A percentile compares a stretch with the other conserved stretches of the same genome.
These are phyloP conservation scores for Pseudopithomyces chartarum DNA, from an alignment of 2,329 filamentous ascomycete species.

Conservation along the genomic window DNA sequence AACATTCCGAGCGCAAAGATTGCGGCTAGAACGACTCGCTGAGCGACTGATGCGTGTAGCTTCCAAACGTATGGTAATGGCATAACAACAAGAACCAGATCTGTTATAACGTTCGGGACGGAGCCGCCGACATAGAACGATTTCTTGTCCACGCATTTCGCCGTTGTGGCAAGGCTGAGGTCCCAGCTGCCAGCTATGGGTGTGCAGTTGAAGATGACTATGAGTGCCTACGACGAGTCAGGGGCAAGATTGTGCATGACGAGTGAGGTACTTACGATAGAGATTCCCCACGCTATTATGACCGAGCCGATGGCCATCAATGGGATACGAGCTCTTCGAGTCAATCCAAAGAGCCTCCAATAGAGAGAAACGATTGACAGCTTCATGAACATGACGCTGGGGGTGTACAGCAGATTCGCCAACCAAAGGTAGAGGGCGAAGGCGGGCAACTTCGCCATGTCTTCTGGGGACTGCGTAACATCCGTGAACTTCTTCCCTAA, in stretches of 20 bases:
- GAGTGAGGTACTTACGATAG: slow-evolving; percentile 11
- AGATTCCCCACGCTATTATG: slow-evolving; percentile 23
- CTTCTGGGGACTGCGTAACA: slow-evolving; percentile 5
- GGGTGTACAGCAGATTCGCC: slow-evolving; percentile 25
- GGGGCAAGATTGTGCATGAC: not conserved
- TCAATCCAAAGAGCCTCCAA: slow-evolving; percentile 30
- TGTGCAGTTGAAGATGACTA: slow-evolving; percentile 25
- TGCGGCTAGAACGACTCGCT: slow-evolving; percentile 25
- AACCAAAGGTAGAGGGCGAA: slow-evolving; percentile 24
- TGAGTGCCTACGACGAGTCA: slow-evolving; percentile 2
- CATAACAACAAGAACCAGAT: slow-evolving; percentile 26
- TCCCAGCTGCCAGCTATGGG: slow-evolving; percentile 28
- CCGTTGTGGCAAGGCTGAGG: slow-evolving; percentile 18
- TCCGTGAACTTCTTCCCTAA: slow-evolving; percentile 19
- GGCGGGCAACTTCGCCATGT: slow-evolving; percentile 12
- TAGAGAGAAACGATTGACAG: slow-evolving; percentile 33
- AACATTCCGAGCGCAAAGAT: slow-evolving; percentile 33
- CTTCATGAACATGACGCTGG: slow-evolving; percentile 23
- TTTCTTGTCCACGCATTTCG: slow-evolving; percentile 24
- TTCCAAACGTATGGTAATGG: slow-evolving; percentile 32
- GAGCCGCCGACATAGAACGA: slow-evolving; percentile 29
- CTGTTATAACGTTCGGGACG: slow-evolving; percentile 30
- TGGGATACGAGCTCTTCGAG: slow-evolving; percentile 8
- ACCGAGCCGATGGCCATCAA: slow-evolving; percentile 18
- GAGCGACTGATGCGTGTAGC: slow-evolving; percentile 25